These are phyloP conservation scores for Fusarium lateritium DNA, from an alignment of 2,329 filamentous ascomycete species.

Conservation along the genomic window DNA sequence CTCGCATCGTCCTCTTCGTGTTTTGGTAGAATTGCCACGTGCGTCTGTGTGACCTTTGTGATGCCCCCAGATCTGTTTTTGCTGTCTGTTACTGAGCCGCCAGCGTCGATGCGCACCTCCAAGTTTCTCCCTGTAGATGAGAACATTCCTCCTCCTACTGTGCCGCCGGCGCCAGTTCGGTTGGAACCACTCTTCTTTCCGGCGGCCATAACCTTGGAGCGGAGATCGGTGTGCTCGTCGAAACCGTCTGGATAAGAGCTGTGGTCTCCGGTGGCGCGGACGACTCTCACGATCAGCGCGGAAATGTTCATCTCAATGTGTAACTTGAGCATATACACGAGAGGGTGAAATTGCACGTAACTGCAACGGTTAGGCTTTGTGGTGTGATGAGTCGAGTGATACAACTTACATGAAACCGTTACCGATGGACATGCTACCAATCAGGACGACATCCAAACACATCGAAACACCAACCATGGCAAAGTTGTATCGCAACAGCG, in stretches of 20 bases:
- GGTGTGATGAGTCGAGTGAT: accelerated
- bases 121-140: slow-evolving; percentile 26
- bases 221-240: slow-evolving; percentile 34
- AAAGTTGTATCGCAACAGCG: slow-evolving; percentile 56
- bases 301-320: slow-evolving; percentile 49
- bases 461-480: slow-evolving; percentile 47
- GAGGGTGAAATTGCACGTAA: slow-evolving; percentile 47
- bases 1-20: slow-evolving; percentile 39
- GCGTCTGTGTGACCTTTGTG: slow-evolving; percentile 45
- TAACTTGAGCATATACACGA: slow-evolving; percentile 48
- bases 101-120: slow-evolving; percentile 31
- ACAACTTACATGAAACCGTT: slow-evolving; percentile 44
- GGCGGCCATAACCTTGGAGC: slow-evolving; percentile 22
- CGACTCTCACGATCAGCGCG: slow-evolving; percentile 41
- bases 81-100: neutral
- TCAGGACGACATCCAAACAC: slow-evolving; percentile 46
- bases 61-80: slow-evolving; percentile 31
- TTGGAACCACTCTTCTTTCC: slow-evolving; percentile 6
- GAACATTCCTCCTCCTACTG: slow-evolving; percentile 10
- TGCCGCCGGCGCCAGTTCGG: slow-evolving; percentile 7
- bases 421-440: slow-evolving; percentile 44
- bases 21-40: slow-evolving; percentile 38
- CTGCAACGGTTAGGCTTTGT: slow-evolving; percentile 2
- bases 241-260: slow-evolving; percentile 34
- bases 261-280: slow-evolving; percentile 44